Conservation (phyloP, 2,329 filamentous ascomycete species). For the Phialocephala sp. region DNA sequence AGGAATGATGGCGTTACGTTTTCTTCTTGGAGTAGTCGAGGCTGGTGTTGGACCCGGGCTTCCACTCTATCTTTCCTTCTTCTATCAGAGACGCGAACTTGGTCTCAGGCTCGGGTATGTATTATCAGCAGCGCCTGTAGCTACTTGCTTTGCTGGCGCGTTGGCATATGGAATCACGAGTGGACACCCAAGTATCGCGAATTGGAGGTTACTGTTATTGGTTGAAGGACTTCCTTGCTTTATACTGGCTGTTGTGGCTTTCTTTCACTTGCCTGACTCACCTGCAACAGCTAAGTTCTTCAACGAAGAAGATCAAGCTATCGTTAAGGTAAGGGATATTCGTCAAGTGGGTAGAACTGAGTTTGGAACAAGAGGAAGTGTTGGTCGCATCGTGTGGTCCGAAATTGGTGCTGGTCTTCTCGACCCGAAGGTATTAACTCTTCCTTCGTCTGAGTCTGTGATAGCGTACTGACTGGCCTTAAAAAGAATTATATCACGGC, state of each 20-base stretch:
- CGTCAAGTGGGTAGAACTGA: slow-evolving; percentile 54
- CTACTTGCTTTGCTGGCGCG: slow-evolving; percentile 71
- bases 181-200: slow-evolving; percentile 57
- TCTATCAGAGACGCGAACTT: slow-evolving; percentile 60
- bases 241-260: slow-evolving; percentile 59
- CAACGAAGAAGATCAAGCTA: slow-evolving; percentile 48
- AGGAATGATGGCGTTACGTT: slow-evolving; percentile 45
- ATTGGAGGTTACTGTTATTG: slow-evolving; percentile 68
- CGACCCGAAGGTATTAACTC: slow-evolving; percentile 46
- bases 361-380: not conserved
- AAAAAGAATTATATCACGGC: slow-evolving; percentile 48
- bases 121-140: slow-evolving; percentile 66
- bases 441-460: not conserved
- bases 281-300: slow-evolving; percentile 57
- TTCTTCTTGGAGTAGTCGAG: slow-evolving; percentile 46
- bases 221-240: slow-evolving; percentile 68
- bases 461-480: not conserved
- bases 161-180: slow-evolving; percentile 71
- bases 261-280: slow-evolving; percentile 57
- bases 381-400: slow-evolving; percentile 46
- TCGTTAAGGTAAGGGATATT: slow-evolving; percentile 59
- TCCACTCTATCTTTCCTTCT: slow-evolving; percentile 50
- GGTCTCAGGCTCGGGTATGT: slow-evolving; percentile 74
- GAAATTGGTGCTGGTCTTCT: slow-evolving; percentile 53
- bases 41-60: slow-evolving; percentile 43